These are phyloP conservation scores for Solanum chacoense DNA, from an alignment of 305 asterid genomes.

Conservation along the genomic window DNA sequence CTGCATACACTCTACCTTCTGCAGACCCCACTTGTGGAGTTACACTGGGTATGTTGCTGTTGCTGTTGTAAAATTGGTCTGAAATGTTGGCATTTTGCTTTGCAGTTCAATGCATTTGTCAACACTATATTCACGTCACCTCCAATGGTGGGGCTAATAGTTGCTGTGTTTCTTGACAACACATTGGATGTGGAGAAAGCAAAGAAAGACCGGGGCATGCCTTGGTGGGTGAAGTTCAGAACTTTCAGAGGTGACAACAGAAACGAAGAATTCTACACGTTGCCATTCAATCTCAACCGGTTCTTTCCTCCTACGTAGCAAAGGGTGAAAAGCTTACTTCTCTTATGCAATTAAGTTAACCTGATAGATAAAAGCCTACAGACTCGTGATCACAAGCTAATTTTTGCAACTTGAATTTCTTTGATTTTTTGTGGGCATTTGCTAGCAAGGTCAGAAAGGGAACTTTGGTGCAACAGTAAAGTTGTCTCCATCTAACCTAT, in stretches of 20 bases:
- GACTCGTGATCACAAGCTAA: background rate
- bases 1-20: background rate
- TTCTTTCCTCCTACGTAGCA: constrained; percentile 89
- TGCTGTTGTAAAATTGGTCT: background rate
- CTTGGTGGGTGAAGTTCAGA: constrained; percentile 96
- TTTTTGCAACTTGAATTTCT: background rate
- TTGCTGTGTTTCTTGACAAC: constrained; percentile 89
- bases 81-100: background rate
- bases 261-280: constrained; percentile 86
- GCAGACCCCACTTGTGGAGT: background rate
- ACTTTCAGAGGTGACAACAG: constrained; percentile 88
- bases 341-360: background rate
- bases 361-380: background rate
- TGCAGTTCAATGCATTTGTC: constrained; percentile 85
- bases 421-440: background rate
- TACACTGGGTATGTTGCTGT: background rate
- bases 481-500: background rate
- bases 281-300: constrained; percentile 92
- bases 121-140: constrained; percentile 87
- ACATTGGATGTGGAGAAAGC: constrained; percentile 88
- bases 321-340: background rate
- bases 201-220: constrained; percentile 92
- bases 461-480: background rate
- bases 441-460: background rate
- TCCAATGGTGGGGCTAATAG: constrained; percentile 65